phyloP scores from a whole-genome alignment of 2,329 filamentous ascomycete genomes.

The Coniochaeta hoffmannii region DNA sequence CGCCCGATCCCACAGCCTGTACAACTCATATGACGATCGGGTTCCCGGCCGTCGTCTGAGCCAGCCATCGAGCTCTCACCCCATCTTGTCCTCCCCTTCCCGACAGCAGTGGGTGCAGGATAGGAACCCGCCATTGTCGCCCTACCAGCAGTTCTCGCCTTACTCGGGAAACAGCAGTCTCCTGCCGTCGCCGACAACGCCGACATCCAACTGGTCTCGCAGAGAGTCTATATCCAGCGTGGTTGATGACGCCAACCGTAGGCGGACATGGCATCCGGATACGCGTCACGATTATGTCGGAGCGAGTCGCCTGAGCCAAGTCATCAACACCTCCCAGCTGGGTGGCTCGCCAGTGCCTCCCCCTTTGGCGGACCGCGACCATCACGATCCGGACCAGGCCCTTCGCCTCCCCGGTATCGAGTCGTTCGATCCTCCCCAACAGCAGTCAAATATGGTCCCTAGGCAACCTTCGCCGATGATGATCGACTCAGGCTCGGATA shows the following conservation, averaged over 20 bases:
- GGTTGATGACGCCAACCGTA: conserved; percentile 69
- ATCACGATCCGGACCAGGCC: conserved; percentile 50
- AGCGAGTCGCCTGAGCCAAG: conserved; percentile 64
- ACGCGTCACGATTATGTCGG: conserved; percentile 52
- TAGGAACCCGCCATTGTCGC: conserved; percentile 34
- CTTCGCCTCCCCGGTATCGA: conserved; percentile 82
- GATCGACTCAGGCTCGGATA: conserved; percentile 46
- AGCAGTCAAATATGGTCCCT: conserved; percentile 48
- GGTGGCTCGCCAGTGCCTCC: conserved; percentile 46
- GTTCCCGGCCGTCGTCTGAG: conserved; percentile 71
- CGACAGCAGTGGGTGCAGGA: conserved; percentile 32
- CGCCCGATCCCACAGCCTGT: conserved; percentile 66
- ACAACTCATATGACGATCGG: conserved; percentile 45
- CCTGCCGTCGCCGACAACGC: conserved; percentile 57
- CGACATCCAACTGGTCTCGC: conserved; percentile 50
- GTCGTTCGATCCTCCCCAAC: conserved; percentile 68
- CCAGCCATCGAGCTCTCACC: conserved; percentile 68
- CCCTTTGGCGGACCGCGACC: conserved; percentile 34
- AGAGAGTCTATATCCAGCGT: conserved; percentile 57
- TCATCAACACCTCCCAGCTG: conserved; percentile 60
- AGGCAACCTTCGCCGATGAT: conserved; percentile 66
- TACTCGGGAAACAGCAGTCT: conserved; percentile 49
- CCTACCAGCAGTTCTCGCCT: too few relatives aligned
- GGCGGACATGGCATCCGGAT: conserved; percentile 87
- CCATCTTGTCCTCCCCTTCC: conserved; percentile 47